Conservation (phyloP, 495 filamentous ascomycete species). For the Tuber calosporum region DNA sequence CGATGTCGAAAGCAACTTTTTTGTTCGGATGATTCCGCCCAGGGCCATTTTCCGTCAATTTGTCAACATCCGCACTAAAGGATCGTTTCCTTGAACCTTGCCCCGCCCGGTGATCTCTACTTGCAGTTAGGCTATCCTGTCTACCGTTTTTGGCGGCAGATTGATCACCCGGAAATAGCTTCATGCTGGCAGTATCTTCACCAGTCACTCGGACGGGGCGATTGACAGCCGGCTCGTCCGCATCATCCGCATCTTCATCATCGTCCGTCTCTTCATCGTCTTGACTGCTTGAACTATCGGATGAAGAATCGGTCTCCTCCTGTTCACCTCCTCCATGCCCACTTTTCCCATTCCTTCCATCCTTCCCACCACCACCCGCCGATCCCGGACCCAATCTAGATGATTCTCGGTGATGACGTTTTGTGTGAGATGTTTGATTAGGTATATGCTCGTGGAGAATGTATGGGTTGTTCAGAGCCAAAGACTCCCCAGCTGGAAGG, state of each 20-base stretch:
- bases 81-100: constrained; percentile 27
- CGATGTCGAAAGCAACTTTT: not conserved
- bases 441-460: constrained; percentile 31
- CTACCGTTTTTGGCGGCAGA: constrained; percentile 5
- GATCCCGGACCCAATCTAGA: constrained; percentile 25
- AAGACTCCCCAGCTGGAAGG: constrained; percentile 15
- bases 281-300: constrained; percentile 30
- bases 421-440: constrained; percentile 31
- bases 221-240: constrained; percentile 36
- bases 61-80: constrained; percentile 23
- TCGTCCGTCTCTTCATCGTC: constrained; percentile 38
- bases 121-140: constrained; percentile 12
- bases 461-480: constrained; percentile 27
- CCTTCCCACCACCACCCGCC: constrained; percentile 22
- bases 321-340: constrained; percentile 27
- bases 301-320: constrained; percentile 24
- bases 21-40: constrained; percentile 7
- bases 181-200: constrained; percentile 16
- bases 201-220: constrained; percentile 33
- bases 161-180: constrained; percentile 12
- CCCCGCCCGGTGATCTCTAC: constrained; percentile 26
- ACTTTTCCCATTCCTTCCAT: constrained; percentile 32
- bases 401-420: constrained; percentile 26
- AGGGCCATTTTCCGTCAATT: not conserved
- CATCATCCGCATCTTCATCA: constrained; percentile 31